Evolutionary conservation across 2,329 filamentous ascomycete species (phyloP), one percentile per base, ranked within the genome.

Genomic region (Curvularia sp.): DNA sequence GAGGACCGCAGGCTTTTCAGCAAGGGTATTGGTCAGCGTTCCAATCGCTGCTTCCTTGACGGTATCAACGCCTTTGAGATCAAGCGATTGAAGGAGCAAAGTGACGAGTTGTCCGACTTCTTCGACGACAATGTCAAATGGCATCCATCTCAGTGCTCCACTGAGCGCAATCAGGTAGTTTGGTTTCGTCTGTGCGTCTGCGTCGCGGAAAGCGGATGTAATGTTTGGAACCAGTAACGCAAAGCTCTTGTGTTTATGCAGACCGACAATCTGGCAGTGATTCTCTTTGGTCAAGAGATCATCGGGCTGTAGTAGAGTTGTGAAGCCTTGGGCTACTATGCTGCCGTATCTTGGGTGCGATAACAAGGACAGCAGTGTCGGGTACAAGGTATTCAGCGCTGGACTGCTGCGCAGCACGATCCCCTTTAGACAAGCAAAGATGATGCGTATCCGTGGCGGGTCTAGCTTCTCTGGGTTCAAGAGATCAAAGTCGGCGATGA

Each of bases 191-290:
- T 75, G 64, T 55, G 68, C 57, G 28, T 76, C 73, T 7, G 81
- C 79, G 18, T 74, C 74, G 55, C 80, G 81, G 69, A 87, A 86
- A 3, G 80, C 77, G 25, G 79, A 74, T 4, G 84, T 82, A 49
- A 89, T 83, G 28, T 81, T 74, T 0, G 87, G 86, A 2, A 86
- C 79, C 4, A 87, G 79, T 15, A 86, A 83, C 28, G 81, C 82
- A 75, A 90, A 89, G 39, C 84, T 81, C 60, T 85, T 86, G 67
- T 90, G 87, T 68, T 87, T 88, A 63, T 85, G 83, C 2, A 90
- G 79, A 3, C 86, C 80, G 3, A 87, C 84, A 36, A 89, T 83
- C 18, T 82, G 81, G 59, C 86, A 88, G 60, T 86, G 83, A 65
- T 89, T 89, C 36, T 81, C 76, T 59, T 84, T 82, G 12, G 81